These are phyloP conservation scores for Amphicarpaea edgeworthii DNA, from an alignment of 306 rosid genomes.

Conservation along the genomic window DNA sequence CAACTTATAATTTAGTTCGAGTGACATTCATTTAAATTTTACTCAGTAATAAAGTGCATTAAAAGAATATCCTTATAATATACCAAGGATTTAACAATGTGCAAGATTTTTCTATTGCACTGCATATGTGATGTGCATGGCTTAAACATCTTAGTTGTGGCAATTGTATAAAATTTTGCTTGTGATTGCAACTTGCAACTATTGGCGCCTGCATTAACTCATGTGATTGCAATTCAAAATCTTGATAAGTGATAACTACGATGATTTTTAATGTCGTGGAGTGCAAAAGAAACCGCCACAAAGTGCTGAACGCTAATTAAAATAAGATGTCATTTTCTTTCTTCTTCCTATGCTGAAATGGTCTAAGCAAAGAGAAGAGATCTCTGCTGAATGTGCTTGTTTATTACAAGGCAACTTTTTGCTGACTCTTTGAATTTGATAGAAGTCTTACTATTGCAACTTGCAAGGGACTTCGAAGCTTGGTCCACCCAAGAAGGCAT, in stretches of 20 bases:
- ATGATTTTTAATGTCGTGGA: too few relatives aligned
- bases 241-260: neutral
- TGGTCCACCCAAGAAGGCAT: neutral
- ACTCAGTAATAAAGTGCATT: too few relatives aligned
- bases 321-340: slow-evolving; percentile 26
- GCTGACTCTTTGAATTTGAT: neutral
- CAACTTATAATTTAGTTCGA: too few relatives aligned
- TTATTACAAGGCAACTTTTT: neutral
- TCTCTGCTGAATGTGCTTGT: neutral
- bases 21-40: too few relatives aligned
- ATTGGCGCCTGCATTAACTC: neutral
- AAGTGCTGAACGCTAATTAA: neutral
- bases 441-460: neutral
- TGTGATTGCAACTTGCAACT: too few relatives aligned
- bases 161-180: too few relatives aligned
- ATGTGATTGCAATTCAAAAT: neutral
- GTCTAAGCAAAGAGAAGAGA: slow-evolving; percentile 15
- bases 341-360: slow-evolving; percentile 1
- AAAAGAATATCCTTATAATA: too few relatives aligned
- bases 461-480: neutral
- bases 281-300: neutral
- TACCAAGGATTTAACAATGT: too few relatives aligned
- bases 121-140: too few relatives aligned
- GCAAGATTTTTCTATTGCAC: too few relatives aligned
- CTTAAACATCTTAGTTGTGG: too few relatives aligned